Conservation (phyloP, 176 grass and related monocot genomes). For the Chrysopogon serrulatus region DNA sequence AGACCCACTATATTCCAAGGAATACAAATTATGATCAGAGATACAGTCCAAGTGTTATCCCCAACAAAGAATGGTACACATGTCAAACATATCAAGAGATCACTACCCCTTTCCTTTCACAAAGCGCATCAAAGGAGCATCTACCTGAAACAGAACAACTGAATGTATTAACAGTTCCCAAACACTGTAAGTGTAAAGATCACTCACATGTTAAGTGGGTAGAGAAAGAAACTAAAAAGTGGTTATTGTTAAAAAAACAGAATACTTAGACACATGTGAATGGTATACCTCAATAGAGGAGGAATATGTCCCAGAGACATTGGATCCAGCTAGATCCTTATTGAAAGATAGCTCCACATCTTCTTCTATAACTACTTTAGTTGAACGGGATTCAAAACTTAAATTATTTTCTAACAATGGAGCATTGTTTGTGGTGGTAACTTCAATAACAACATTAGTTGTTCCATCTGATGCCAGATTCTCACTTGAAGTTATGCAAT, state of each 20-base stretch:
- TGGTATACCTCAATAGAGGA: slow-evolving; percentile 43
- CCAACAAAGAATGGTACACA: background rate
- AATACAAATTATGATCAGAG: background rate
- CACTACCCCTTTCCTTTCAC: slow-evolving; percentile 75
- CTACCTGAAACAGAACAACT: slow-evolving; percentile 52
- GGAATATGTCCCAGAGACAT: slow-evolving; percentile 3
- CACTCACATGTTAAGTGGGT: background rate
- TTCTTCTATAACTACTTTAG: slow-evolving; percentile 7
- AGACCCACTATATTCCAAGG: slow-evolving; percentile 55
- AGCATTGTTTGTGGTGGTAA: background rate
- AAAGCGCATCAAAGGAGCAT: slow-evolving; percentile 60
- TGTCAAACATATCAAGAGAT: slow-evolving; percentile 18
- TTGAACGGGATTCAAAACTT: background rate
- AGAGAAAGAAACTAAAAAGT: background rate
- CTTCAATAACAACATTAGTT: slow-evolving; percentile 27
- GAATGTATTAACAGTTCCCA: slow-evolving; percentile 3
- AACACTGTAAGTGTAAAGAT: background rate
- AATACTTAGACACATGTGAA: background rate
- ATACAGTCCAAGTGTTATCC: background rate
- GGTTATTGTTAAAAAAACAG: background rate
- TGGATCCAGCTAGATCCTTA: background rate
- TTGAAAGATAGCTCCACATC: slow-evolving; percentile 3
- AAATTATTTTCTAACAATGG: background rate
- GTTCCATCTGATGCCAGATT: background rate
- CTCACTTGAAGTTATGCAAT: background rate